Conservation (phyloP, 495 filamentous ascomycete species). For the Penicillium cinerascens region DNA sequence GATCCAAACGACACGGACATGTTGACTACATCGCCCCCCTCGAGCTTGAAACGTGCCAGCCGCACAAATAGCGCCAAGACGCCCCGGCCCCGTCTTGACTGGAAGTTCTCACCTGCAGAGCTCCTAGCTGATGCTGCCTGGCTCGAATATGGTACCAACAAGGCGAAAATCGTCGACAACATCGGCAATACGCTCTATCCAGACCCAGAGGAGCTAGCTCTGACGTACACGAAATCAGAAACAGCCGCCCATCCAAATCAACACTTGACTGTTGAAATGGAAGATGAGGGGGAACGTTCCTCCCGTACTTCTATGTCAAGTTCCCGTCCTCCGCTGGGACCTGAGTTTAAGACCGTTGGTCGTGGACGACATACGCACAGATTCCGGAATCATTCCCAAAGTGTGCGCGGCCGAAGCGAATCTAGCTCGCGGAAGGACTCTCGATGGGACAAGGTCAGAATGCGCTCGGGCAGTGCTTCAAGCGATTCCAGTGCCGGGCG, state of each 20-base stretch:
- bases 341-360: conserved; percentile 29
- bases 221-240: conserved; percentile 16
- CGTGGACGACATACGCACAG: conserved; percentile 34
- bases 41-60: conserved; percentile 32
- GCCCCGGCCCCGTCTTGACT: conserved; percentile 69
- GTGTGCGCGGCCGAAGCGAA: conserved; percentile 24
- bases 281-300: conserved; percentile 15
- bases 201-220: conserved; percentile 24
- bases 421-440: conserved; percentile 23
- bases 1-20: conserved; percentile 21
- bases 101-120: conserved; percentile 73
- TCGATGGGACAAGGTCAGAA: conserved; percentile 23
- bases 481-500: conserved; percentile 28
- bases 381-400: conserved; percentile 25
- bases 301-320: conserved; percentile 32
- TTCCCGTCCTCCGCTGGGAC: conserved; percentile 23
- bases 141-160: conserved; percentile 75
- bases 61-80: conserved; percentile 46
- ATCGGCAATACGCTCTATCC: conserved; percentile 69
- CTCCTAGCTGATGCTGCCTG: conserved; percentile 82
- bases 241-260: conserved; percentile 10
- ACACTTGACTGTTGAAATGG: conserved; percentile 10
- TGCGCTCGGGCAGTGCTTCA: conserved; percentile 30
- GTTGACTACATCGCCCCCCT: conserved; percentile 30
- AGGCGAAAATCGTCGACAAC: conserved; percentile 68